Base-by-base conservation (phyloP, 805 yeast genomes). In the Pichia membranifaciens region DNA sequence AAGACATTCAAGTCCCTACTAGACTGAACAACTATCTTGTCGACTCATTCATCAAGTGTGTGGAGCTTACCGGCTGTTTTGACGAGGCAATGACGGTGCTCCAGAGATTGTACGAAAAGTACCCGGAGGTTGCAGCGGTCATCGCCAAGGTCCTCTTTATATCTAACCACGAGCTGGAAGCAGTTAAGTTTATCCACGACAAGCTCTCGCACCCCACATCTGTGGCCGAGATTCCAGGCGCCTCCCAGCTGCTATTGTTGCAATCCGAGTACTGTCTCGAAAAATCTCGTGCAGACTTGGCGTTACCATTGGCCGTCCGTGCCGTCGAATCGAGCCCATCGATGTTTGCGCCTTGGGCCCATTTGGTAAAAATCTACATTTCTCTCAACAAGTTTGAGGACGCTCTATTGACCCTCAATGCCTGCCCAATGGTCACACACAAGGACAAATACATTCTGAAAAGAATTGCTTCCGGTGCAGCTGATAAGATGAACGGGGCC, bases 341-440 rank as follows among this genome's bases (percentile, higher is more conserved):
- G 5, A 85, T 81, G 56, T 85, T 84, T 62, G 75, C 72, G 54
- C 78, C 88, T 2, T 86, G 95, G 95, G 74, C 82, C 3, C 65
- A 77, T 48, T 64, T 86, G 49, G 85, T 84, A 8, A 73, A 74
- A 54, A 75, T 79, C 1, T 84, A 85, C 61, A 77, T 84, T 35
- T 73, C 74, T 39, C 60, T 78, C 44, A 80, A 79, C 23, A 82
- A 84, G 62, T 78, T 79, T 60, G 90, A 84, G 59, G 76, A 82
- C 54, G 86, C 93, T 1, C 69, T 86, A 45, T 65, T 84, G 48
- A 78, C 89, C 1, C 70, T 86, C 54, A 86, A 86, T 57, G 81
- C 91, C 15, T 84, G 90, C 58, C 95, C 95, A 21, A 84, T 86
- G 88, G 81, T 81, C 45, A 77, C 84, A 10, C 79, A 81, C 57